Evolutionary conservation across 2,329 filamentous ascomycete species (phyloP).

Genomic region (Fusarium nelsonii): DNA sequence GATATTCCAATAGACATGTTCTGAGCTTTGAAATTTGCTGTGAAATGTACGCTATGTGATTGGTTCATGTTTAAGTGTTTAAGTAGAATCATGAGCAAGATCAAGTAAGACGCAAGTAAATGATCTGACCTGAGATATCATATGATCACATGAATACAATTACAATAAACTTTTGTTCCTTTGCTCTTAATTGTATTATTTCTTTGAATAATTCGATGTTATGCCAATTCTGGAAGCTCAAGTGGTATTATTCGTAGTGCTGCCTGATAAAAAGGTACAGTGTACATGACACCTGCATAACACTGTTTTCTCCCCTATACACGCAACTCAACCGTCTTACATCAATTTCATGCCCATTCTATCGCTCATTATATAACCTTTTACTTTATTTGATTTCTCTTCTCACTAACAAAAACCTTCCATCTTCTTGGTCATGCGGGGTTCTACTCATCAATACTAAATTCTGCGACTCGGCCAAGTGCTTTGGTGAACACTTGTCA

Average conservation of each 20-base stretch:
- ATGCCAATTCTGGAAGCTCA: neutral
- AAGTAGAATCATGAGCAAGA: neutral
- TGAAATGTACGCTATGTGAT: conserved; percentile 47
- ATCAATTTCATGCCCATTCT: conserved; percentile 18
- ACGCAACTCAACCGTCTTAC: conserved; percentile 26
- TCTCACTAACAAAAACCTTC: neutral
- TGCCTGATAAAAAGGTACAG: conserved; percentile 26
- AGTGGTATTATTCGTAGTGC: neutral
- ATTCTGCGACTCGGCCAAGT: neutral
- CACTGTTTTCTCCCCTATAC: conserved; percentile 29
- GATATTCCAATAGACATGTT: conserved; percentile 54
- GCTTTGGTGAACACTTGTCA: conserved; percentile 45
- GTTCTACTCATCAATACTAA: no score
- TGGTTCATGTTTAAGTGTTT: conserved; percentile 26
- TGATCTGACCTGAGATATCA: neutral
- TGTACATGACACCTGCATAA: conserved; percentile 12
- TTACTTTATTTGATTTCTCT: neutral
- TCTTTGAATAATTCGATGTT: neutral
- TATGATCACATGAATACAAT: neutral
- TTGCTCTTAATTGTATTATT: neutral
- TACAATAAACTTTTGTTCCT: neutral
- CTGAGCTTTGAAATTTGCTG: conserved; percentile 44
- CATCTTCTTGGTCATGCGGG: neutral
- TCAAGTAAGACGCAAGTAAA: neutral
- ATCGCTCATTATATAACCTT: conserved; percentile 5